Conservation (phyloP, 1,139 yeast species). For the Komagataea norvegica region DNA sequence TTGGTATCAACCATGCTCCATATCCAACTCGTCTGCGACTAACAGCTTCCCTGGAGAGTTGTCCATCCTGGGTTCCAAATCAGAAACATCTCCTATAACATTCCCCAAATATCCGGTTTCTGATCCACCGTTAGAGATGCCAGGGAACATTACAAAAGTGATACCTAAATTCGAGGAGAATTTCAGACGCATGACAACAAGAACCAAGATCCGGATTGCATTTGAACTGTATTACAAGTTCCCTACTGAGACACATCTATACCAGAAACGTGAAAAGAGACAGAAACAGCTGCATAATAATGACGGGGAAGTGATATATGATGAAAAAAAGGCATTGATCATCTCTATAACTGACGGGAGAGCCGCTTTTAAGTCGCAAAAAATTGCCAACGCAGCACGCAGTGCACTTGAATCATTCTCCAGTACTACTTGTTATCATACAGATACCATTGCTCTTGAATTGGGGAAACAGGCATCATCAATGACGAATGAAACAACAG, state of each 20-base stretch:
- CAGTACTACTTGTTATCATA: background rate
- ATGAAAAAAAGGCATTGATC: background rate
- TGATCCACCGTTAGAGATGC: background rate
- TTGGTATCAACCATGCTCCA: constrained; percentile 18
- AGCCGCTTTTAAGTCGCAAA: background rate
- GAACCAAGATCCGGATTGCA: constrained; percentile 21
- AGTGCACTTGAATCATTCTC: background rate
- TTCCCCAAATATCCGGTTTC: constrained; percentile 29
- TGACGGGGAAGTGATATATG: background rate
- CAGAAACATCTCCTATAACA: constrained; percentile 40
- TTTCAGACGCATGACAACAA: constrained; percentile 30
- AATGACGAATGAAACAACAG: background rate
- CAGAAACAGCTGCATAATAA: background rate
- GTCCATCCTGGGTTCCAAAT: constrained; percentile 39
- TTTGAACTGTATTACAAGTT: constrained; percentile 23
- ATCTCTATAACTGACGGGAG: background rate
- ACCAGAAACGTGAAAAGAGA: constrained; percentile 12
- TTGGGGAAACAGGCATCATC: constrained; percentile 2
- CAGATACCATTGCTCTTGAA: constrained; percentile 6
- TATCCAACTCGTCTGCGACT: constrained; percentile 3
- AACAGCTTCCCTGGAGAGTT: constrained; percentile 28
- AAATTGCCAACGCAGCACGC: background rate
- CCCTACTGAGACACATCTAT: constrained; percentile 20
- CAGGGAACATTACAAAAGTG: too few relatives aligned
- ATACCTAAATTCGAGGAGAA: constrained; percentile 31